Evolutionary conservation across 768 basidiomycete species (phyloP).

Genomic region (Lactarius evosmus): DNA sequence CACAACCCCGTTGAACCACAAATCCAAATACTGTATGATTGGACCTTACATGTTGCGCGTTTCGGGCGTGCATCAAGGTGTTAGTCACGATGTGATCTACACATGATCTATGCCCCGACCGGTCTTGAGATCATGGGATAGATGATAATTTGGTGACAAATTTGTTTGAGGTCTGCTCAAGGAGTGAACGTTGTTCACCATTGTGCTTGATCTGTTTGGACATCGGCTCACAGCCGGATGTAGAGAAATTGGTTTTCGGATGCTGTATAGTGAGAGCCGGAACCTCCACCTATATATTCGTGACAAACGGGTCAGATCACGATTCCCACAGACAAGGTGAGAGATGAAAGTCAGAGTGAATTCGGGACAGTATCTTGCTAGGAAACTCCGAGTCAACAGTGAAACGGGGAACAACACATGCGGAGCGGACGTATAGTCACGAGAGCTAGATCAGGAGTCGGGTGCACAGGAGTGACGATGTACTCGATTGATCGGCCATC

Average conservation of each 20-base stretch:
- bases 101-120: background rate
- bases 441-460: background rate
- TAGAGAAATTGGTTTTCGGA: background rate
- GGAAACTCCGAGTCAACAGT: background rate
- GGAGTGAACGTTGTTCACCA: background rate
- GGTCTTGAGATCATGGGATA: background rate
- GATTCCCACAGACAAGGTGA: background rate
- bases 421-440: background rate
- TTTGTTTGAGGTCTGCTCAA: background rate
- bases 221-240: background rate
- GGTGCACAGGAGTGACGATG: background rate
- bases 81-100: background rate
- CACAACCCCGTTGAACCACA: constrained; percentile 11
- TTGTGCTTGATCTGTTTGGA: background rate
- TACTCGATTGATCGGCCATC: background rate
- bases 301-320: background rate
- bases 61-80: background rate
- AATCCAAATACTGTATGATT: background rate
- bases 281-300: background rate
- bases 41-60: background rate
- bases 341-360: background rate
- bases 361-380: background rate
- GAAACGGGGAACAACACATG: background rate
- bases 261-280: background rate
- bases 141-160: background rate